A percentile compares a stretch with the other conserved stretches of the same genome.
These are phyloP conservation scores for Wallemia hederae DNA, from an alignment of 1,284 basidiomycete species.

Conservation along the genomic window DNA sequence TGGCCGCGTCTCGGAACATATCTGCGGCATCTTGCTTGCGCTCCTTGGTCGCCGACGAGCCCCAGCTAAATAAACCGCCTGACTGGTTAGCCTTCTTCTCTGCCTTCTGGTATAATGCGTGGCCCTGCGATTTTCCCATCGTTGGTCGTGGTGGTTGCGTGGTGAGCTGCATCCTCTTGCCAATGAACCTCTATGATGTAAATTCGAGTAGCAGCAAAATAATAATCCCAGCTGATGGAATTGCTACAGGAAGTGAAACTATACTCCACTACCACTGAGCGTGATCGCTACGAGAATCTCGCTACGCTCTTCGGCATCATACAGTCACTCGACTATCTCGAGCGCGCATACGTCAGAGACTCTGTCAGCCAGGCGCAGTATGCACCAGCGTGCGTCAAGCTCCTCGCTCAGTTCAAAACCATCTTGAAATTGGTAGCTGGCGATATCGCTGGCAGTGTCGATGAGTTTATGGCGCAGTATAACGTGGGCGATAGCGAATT, in stretches of 20 bases:
- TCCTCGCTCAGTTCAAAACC: constrained; percentile 88
- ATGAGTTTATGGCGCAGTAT: constrained; percentile 74
- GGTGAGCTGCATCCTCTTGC: too few species aligned
- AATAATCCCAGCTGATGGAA: background rate
- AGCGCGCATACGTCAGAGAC: constrained; percentile 82
- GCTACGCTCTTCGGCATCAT: constrained; percentile 79
- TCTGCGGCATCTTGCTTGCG: constrained; percentile 5
- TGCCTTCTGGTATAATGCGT: constrained; percentile 24
- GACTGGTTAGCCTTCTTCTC: constrained; percentile 71
- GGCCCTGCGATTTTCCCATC: background rate
- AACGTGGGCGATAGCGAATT: constrained; percentile 26
- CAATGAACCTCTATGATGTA: background rate
- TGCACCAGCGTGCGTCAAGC: constrained; percentile 69
- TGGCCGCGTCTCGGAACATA: constrained; percentile 9
- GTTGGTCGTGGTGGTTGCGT: too few species aligned
- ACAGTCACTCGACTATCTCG: constrained; percentile 71
- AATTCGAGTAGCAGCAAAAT: background rate
- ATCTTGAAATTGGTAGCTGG: constrained; percentile 74
- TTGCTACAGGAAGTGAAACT: constrained; percentile 45
- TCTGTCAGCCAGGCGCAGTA: constrained; percentile 75
- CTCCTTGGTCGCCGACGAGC: constrained; percentile 36
- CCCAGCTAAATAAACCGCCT: constrained; percentile 51
- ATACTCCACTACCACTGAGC: constrained; percentile 59
- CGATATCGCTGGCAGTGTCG: constrained; percentile 39
- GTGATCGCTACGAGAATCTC: constrained; percentile 63